Evolutionary conservation across 768 basidiomycete genomes (phyloP), one percentile per base, ranked within the genome.

Genomic region (Russula abietina): DNA sequence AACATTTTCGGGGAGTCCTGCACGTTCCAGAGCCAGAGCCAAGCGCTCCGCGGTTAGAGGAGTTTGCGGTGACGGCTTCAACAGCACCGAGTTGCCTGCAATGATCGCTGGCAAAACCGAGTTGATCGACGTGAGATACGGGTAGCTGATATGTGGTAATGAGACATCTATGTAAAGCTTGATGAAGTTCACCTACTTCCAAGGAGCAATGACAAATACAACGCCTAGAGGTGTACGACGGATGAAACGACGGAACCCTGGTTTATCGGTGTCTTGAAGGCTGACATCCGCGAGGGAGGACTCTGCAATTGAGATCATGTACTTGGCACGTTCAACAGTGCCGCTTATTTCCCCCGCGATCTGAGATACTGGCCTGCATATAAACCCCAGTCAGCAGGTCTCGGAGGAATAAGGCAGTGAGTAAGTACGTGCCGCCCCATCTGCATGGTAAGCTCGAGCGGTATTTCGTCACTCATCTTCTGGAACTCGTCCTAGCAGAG

Each of bases 21-120:
- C 93, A 2, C 78, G 75, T n/a, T 75, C 75, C 38, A 93, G 80
- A 0, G 90, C 87, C 16, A 78, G 71, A 1, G 82, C 81, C 66
- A 98, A 82, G 4, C 91, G 83, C 71, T 97, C 93, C 3, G 89
- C 94, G 0, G 87, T 84, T 50, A 93, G 77, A 5, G 97, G 96
- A 0, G 95, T 98, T 71, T 99, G 97, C 0, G 97, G 97, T 1
- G 94, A 96, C 0, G 97, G 96, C 73, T 98, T 99, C 71, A 98
- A 78, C 50, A 99, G 72, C 12, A 98, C 90, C 0, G 91, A 75
- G 72, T 99, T 98, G 33, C 97, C 91, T 6, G 95, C 85, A 32
- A 98, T 78, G 66, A 99, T 78, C 0, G 93, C 91, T 1, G 97
- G 97, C 26, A 99, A 81, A 55, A 98, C 85, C 4, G 91, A 86